Percentiles rank a stretch among this genome's conserved stretches.
Evolutionary conservation across 495 filamentous ascomycete genomes (phyloP).

Genomic region (Rhizodiscina lignyota): DNA sequence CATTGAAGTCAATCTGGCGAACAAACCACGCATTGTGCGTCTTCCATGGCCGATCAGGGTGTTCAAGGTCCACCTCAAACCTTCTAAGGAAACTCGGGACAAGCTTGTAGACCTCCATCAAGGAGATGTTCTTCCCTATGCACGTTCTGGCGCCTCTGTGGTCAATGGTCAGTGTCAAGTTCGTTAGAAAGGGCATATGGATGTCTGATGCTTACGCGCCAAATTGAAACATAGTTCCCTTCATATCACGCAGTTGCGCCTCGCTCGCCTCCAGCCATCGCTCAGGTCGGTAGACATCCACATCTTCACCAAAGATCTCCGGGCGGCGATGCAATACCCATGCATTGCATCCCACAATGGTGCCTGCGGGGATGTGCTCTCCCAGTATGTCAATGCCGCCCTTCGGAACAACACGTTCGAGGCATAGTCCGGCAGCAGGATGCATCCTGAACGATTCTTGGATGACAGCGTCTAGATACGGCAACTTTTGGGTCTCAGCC

Average conservation of each 20-base stretch:
- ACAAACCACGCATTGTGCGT: slow-evolving; percentile 61
- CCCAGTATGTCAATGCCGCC: slow-evolving; percentile 35
- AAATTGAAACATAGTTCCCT: slow-evolving; percentile 34
- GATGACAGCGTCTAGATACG: slow-evolving; percentile 50
- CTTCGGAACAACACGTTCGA: slow-evolving; percentile 47
- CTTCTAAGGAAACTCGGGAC: slow-evolving; percentile 53
- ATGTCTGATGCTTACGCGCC: no score
- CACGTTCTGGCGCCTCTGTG: slow-evolving; percentile 50
- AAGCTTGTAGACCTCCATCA: slow-evolving; percentile 67
- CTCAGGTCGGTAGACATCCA: slow-evolving; percentile 34
- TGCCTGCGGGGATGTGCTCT: slow-evolving; percentile 33
- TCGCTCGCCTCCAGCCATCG: slow-evolving; percentile 34
- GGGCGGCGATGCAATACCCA: slow-evolving; percentile 38
- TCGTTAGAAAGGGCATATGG: no score
- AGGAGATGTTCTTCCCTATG: slow-evolving; percentile 55
- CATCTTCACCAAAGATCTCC: slow-evolving; percentile 36
- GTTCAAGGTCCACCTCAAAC: slow-evolving; percentile 45
- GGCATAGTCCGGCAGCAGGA: slow-evolving; percentile 41
- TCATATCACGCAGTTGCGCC: slow-evolving; percentile 27
- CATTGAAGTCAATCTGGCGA: slow-evolving; percentile 46
- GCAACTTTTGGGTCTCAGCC: slow-evolving; percentile 28
- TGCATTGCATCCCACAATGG: slow-evolving; percentile 42
- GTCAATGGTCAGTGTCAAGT: no score
- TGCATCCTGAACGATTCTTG: slow-evolving; percentile 54
- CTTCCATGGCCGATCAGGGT: slow-evolving; percentile 45